phyloP scores from a whole-genome alignment of 768 basidiomycete species.

The Naganishia randhawae region DNA sequence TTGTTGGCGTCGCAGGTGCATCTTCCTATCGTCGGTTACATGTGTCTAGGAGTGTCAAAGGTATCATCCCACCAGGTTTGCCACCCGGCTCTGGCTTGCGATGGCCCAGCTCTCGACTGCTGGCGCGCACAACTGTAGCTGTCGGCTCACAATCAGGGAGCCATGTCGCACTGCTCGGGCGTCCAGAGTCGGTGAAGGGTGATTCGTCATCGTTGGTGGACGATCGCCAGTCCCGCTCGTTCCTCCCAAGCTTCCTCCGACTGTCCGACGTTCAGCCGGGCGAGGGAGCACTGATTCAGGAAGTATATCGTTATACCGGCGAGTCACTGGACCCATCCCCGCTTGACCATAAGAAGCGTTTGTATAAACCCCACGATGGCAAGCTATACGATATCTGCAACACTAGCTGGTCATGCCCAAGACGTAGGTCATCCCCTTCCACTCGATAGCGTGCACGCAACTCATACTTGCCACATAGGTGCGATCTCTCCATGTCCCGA shows the following conservation, averaged over 20 bases:
- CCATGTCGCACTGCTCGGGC: no score
- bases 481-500: conserved; percentile 72
- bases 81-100: no score
- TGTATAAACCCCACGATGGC: background rate
- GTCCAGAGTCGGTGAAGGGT: background rate
- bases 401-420: conserved; percentile 64
- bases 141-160: no score
- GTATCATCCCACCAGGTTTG: no score
- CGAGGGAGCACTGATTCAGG: no score
- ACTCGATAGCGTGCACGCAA: conserved; percentile 39
- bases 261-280: background rate
- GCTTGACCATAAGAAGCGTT: background rate
- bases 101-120: no score
- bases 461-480: conserved; percentile 58
- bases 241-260: background rate
- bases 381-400: conserved; percentile 59
- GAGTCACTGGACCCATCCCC: background rate
- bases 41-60: no score
- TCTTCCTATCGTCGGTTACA: no score
- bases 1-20: no score
- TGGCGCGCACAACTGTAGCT: no score
- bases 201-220: conserved; percentile 11
- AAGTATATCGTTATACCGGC: no score
- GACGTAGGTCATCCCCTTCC: conserved; percentile 59
- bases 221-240: background rate